Base-by-base conservation (phyloP, 2,329 filamentous ascomycete species). In the Clarireedia monteithiana region DNA sequence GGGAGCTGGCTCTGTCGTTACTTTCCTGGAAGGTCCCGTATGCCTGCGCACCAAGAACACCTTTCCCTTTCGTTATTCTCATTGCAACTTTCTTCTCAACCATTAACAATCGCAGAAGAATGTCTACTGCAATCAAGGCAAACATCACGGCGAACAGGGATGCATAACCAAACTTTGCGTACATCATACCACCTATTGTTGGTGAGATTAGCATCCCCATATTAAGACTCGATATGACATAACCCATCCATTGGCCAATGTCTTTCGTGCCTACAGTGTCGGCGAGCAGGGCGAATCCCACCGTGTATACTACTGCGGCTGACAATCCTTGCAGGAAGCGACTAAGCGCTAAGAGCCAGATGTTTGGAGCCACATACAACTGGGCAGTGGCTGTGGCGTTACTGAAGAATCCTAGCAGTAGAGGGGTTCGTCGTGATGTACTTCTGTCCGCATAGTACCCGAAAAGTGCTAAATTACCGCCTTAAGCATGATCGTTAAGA, bases 301-400 rank as follows among this genome's bases (percentile, higher is more conserved):
- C 83, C 0, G 82, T 83, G 84, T 86, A 89, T 9, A 89, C 85
- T 1, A 89, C 78, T 2, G 84, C 83, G 2, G 85, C 85, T 17
- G 82, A 84, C 4, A 59, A 38, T 9, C 59, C 59, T 38, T 58
- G 58, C 2, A 59, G 48, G 5, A 59, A 27, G n/a, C 57, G 45
- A n/a, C 39, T 47, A 3, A 59, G 17, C n/a, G 51, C 27, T 10
- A 59, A n/a, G 27, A 51, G 24, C 36, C 30, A 23, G 14, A 53
- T 26, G 15, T 36, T 50, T 9, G 27, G 39, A 17, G 45, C 58
- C 2, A 89, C 71, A 61, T 84, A 86, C 1, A 91, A 73, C 64
- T 90, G 68, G 0, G 84, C 71, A 0, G 87, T 91, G 1, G 61
- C 58, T 27, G 54, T 58, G 36, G 47, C 48, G n/a, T 59, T 47